These are phyloP conservation scores for Penicillium bialowiezense DNA, from an alignment of 495 filamentous ascomycete species.

Conservation along the genomic window DNA sequence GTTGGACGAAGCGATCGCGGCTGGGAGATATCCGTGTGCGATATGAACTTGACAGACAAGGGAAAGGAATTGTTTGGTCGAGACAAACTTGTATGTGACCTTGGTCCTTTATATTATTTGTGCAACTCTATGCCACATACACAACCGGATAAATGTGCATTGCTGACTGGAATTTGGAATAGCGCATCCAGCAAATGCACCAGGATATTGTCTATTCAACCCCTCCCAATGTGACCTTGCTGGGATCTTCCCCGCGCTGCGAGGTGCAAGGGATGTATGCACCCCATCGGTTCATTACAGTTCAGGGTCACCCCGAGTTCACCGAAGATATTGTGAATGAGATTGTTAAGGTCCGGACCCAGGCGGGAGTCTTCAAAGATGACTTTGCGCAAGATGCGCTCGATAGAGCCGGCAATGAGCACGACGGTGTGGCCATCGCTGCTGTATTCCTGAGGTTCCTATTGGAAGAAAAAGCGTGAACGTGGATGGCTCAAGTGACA, in stretches of 20 bases:
- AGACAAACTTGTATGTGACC: slow-evolving; percentile 59
- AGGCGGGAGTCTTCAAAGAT: slow-evolving; percentile 62
- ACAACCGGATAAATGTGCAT: neutral
- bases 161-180: neutral
- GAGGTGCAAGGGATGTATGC: slow-evolving; percentile 78
- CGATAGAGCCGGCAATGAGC: slow-evolving; percentile 56
- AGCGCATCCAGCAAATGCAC: slow-evolving; percentile 91
- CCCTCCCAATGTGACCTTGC: slow-evolving; percentile 57
- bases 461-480: slow-evolving; percentile 42
- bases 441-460: slow-evolving; percentile 73
- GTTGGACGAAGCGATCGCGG: slow-evolving; percentile 65
- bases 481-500: neutral
- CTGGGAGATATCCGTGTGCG: slow-evolving; percentile 79
- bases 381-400: slow-evolving; percentile 64
- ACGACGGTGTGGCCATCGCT: slow-evolving; percentile 73
- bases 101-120: neutral
- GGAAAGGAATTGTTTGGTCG: slow-evolving; percentile 72
- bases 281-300: slow-evolving; percentile 63
- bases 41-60: slow-evolving; percentile 64
- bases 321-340: slow-evolving; percentile 69
- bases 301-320: slow-evolving; percentile 94
- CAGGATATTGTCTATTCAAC: slow-evolving; percentile 69
- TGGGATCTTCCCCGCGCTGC: slow-evolving; percentile 68
- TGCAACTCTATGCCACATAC: neutral
- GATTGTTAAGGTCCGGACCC: slow-evolving; percentile 59